Base-by-base conservation (phyloP, 2,329 filamentous ascomycete species). In the Pseudogymnoascus sp. region DNA sequence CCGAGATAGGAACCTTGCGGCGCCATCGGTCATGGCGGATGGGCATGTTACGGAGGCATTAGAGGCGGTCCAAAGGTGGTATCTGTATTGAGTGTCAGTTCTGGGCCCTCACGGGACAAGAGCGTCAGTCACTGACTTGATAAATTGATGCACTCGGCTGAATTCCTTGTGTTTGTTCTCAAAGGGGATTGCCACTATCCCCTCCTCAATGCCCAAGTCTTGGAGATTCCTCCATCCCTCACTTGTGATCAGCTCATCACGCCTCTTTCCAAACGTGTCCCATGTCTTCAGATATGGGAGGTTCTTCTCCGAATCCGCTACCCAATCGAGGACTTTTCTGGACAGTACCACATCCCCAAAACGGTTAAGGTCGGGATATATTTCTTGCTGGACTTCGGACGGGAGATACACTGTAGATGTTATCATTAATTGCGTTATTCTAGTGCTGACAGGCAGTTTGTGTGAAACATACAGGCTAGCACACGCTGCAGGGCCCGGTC, bases 161-260 rank as follows among this genome's bases (percentile, higher is more conserved):
- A 83, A 83, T 1, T 77, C 75, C 0, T 77, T 80, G 61, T 80
- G 74, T 1, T 79, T 73, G 6, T 62, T 21, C 62, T 66, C 39
- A 6, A 45, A 31, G 7, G 61, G 67, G 73, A 73, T 51, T 61
- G 51, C 26, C 62, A 65, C 60, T 45, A 62, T 74, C 70, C 86
- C 86, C 66, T 83, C 81, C 34, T 77, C 72, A 14, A 83, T 79
- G 0, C 85, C 85, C 67, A 86, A 82, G 1, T 80, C 77, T 67
- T 87, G 84, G 2, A 89, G 76, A 42, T 79, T 77, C 40, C 80
- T 78, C 88, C 88, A 91, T 29, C 89, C 88, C 67, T 87, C 81
- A 0, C 82, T 80, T 0, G 86, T 87, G 37, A 88, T 78, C 1
- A 91, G 75, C 36, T 84, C 80, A 57, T 83, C 82, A 5, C 76